Conservation (phyloP, 441 rosid species). For the Croton setiger region DNA sequence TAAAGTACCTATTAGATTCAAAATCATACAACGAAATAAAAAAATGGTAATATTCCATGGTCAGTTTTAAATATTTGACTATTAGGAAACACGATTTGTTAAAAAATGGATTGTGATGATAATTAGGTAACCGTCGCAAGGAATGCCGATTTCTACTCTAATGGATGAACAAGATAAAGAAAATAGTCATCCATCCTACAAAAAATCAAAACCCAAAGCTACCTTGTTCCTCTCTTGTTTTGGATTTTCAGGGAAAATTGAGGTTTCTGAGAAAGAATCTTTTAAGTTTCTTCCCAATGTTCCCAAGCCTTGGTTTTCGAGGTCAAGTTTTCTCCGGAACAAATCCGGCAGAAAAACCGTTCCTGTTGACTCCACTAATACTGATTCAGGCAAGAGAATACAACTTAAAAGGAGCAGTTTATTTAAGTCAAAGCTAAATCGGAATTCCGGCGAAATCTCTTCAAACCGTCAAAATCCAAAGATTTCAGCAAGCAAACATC, state of each 20-base stretch:
- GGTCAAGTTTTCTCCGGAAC: conserved; percentile 27
- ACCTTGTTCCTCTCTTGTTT: conserved; percentile 36
- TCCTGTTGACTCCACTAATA: conserved; percentile 32
- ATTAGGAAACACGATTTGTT: too few species aligned
- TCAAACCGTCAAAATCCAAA: conserved; percentile 1
- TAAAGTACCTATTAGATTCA: too few species aligned
- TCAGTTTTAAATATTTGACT: too few species aligned
- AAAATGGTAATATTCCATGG: too few species aligned
- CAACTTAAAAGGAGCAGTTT: neutral
- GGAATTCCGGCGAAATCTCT: neutral
- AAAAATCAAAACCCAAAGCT: conserved; percentile 10
- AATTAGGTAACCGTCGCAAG: neutral
- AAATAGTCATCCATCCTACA: too few species aligned
- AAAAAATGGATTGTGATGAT: too few species aligned
- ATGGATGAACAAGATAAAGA: neutral
- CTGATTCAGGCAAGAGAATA: neutral
- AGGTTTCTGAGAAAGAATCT: conserved; percentile 17
- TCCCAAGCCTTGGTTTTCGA: conserved; percentile 12
- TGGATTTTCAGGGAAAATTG: conserved; percentile 30
- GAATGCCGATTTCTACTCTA: neutral
- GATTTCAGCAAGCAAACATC: neutral
- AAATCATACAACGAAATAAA: too few species aligned
- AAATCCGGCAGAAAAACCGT: conserved; percentile 37
- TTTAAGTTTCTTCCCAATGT: neutral
- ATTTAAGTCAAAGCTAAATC: conserved; percentile 4